A percentile compares a stretch with the other conserved stretches of the same genome.
Evolutionary conservation across 192 early-diverging fungal genomes (phyloP).

Genomic region (Funneliformis geosporum): DNA sequence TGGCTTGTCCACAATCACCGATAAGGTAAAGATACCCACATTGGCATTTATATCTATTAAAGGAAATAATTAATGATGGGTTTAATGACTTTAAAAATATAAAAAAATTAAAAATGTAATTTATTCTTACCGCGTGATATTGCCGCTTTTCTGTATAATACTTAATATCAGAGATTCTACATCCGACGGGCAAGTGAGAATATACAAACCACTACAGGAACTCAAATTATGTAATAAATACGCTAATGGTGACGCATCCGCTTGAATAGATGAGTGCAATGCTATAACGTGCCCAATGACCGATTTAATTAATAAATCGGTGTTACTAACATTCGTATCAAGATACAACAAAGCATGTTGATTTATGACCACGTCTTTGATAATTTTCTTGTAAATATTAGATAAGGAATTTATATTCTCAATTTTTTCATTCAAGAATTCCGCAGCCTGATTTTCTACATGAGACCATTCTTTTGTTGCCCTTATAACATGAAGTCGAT

Average conservation of each 20-base stretch:
- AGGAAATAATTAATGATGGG: background rate
- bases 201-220: background rate
- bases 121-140: background rate
- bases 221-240: constrained; percentile 11
- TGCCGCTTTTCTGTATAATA: background rate
- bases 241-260: constrained; percentile 24
- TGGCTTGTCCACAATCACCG: constrained; percentile 26
- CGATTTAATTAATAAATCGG: constrained; percentile 12
- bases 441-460: constrained; percentile 1
- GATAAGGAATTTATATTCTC: background rate
- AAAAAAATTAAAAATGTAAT: background rate
- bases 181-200: constrained; percentile 6
- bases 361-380: background rate
- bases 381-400: background rate
- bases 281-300: constrained; percentile 17
- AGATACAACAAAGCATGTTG: background rate
- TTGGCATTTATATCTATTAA: constrained; percentile 28
- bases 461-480: constrained; percentile 23
- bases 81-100: background rate
- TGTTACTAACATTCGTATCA: background rate
- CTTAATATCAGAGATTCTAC: background rate
- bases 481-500: constrained; percentile 3
- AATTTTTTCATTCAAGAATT: constrained; percentile 18
- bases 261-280: constrained; percentile 20
- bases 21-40: constrained; percentile 30